Base-by-base conservation (phyloP, 331 rosid species). In the Malus hybrid region DNA sequence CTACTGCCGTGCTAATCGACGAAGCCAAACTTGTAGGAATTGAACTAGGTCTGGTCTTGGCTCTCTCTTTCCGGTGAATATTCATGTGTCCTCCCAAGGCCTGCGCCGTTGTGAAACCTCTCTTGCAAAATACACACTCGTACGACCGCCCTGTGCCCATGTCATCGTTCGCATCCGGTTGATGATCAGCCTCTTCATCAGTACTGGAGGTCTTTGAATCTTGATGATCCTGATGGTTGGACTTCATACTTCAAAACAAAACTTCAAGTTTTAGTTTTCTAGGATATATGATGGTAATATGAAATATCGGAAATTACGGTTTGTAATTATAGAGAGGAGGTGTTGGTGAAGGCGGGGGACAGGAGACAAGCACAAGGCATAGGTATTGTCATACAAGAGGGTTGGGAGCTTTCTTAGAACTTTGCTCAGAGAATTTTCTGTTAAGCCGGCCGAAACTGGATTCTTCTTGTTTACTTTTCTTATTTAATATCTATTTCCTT, bases 51-150 rank as follows among this genome's bases (percentile, higher is more conserved):
- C 85, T 90, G 32, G 78, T 33, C 54, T 76, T 85, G 74, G 81
- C 88, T 79, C 95, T 89, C 59, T 90, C 89, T 84, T 84, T 93
- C 60, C 98, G 80, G 60, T 93, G 98, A 34, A 91, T 91, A 69
- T 93, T 93, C 98, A 93, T 93, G 83, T 90, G 98, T n/a, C 97
- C 98, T 1, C 98, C 98, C 64, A 93, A 83, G 78, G 98, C 98
- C 59, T 93, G 98, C 22, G 98, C 98, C 0, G 91, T 89, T 0
- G 91, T 89, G 83, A 93, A 93, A 39, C 97, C 97, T 73, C 98
- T 83, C 83, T 86, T 90, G 87, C 98, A 93, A 72, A 82, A 93
- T 15, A 84, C 87, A 64, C 98, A 93, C 90, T 90, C 98, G 28
- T 89, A 89, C 66, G 86, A 86, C 73, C 91, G 79, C 16, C 96